Evolutionary conservation across 1,284 basidiomycete species (phyloP).

Genomic region (Omphalotus olearius): DNA sequence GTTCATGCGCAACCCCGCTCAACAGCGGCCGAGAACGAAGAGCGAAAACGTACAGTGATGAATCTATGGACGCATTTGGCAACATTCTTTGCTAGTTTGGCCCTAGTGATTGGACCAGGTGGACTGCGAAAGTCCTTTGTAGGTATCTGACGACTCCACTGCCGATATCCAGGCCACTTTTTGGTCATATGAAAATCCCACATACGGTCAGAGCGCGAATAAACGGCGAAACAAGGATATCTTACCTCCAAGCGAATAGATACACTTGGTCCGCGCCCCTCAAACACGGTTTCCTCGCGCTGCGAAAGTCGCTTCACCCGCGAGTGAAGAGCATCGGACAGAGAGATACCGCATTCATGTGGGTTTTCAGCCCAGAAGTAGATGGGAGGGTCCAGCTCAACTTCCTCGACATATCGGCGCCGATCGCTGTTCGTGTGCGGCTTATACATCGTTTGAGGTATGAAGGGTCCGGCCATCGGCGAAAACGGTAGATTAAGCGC

Average conservation of each 20-base stretch:
- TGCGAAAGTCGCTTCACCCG: constrained; percentile 37
- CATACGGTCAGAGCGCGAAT: constrained; percentile 5
- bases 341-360: constrained; percentile 50
- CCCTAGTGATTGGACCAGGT: constrained; percentile 64
- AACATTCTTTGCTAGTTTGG: constrained; percentile 64
- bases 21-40: no score
- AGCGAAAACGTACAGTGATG: constrained; percentile 34
- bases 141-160: constrained; percentile 75
- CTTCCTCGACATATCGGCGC: constrained; percentile 68
- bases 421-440: constrained; percentile 72
- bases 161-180: constrained; percentile 74
- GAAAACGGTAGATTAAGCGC: constrained; percentile 31
- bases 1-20: no score
- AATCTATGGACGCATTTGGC: constrained; percentile 62
- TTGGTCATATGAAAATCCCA: neutral
- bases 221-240: constrained; percentile 2
- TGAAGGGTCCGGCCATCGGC: constrained; percentile 36
- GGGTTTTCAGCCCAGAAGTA: constrained; percentile 52
- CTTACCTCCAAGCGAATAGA: constrained; percentile 68
- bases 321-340: constrained; percentile 47
- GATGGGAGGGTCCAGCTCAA: constrained; percentile 56
- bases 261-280: constrained; percentile 67
- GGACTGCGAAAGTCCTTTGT: constrained; percentile 73
- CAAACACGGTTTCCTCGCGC: constrained; percentile 61
- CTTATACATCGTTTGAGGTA: constrained; percentile 66